Percentiles rank a stretch among this genome's conserved stretches.
Evolutionary conservation across 2,329 filamentous ascomycete genomes (phyloP).

Genomic region (Tolypocladium sp.): DNA sequence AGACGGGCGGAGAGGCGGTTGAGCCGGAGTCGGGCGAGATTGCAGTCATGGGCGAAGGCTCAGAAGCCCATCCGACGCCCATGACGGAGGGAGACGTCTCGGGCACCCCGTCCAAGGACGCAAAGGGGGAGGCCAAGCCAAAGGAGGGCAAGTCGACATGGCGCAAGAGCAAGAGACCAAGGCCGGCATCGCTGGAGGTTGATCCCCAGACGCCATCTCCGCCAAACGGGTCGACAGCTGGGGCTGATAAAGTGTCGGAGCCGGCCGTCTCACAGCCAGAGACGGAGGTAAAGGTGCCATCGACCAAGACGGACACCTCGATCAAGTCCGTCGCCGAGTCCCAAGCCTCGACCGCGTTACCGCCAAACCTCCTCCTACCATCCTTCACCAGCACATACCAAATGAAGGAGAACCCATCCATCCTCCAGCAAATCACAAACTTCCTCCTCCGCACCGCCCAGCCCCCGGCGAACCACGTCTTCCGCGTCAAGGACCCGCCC

Average conservation of each 20-base stretch:
- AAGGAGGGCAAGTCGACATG: slow-evolving; percentile 26
- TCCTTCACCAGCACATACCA: slow-evolving; percentile 61
- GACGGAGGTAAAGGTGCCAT: slow-evolving; percentile 8
- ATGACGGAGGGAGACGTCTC: slow-evolving; percentile 35
- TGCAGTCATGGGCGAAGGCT: slow-evolving; percentile 47
- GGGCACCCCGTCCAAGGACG: slow-evolving; percentile 23
- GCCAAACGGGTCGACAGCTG: slow-evolving; percentile 1
- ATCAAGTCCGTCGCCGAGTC: slow-evolving; percentile 28
- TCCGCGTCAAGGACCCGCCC: slow-evolving; percentile 56
- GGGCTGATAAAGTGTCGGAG: slow-evolving; percentile 1
- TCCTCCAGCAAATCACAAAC: slow-evolving; percentile 56
- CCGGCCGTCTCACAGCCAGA: slow-evolving; percentile 1
- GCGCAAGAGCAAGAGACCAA: slow-evolving; percentile 34
- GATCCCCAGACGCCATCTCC: slow-evolving; percentile 25
- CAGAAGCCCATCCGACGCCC: slow-evolving; percentile 44
- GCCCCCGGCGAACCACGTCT: slow-evolving; percentile 59
- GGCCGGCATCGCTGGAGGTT: slow-evolving; percentile 38
- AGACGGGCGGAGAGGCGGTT: slow-evolving; percentile 19
- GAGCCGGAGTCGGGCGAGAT: slow-evolving; percentile 38
- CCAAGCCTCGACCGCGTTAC: slow-evolving; percentile 31
- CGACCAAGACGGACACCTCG: slow-evolving; percentile 8
- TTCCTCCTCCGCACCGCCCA: slow-evolving; percentile 48
- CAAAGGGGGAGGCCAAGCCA: slow-evolving; percentile 14
- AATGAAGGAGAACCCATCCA: slow-evolving; percentile 57
- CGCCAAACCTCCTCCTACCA: slow-evolving; percentile 59